Percentiles rank a stretch among this genome's conserved stretches.
phyloP scores from a whole-genome alignment of 768 basidiomycete genomes.

The Boletus sp. region DNA sequence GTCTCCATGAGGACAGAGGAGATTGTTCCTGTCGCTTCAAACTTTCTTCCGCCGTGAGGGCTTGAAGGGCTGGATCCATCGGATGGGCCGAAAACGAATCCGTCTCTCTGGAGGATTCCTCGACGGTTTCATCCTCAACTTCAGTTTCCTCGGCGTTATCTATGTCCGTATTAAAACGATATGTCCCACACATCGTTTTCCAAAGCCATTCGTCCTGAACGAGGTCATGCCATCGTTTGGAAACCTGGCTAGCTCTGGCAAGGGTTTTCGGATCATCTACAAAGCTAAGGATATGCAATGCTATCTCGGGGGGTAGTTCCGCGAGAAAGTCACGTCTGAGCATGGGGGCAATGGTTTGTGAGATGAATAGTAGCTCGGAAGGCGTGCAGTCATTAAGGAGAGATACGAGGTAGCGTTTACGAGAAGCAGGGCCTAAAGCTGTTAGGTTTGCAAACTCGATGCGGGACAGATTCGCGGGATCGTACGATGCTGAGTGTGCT shows the following conservation, averaged over 20 bases:
- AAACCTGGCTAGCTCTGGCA: conserved; percentile 66
- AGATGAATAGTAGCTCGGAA: conserved; percentile 64
- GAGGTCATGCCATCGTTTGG: conserved; percentile 66
- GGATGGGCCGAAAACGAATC: conserved; percentile 34
- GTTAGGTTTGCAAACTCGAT: conserved; percentile 33
- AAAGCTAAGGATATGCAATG: conserved; percentile 71
- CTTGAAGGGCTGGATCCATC: conserved; percentile 43
- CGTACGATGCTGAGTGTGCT: conserved; percentile 10
- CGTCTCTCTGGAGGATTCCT: conserved; percentile 36
- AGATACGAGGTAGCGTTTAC: conserved; percentile 51
- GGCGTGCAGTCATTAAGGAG: conserved; percentile 55
- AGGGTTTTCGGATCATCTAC: conserved; percentile 75
- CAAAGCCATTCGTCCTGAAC: conserved; percentile 77
- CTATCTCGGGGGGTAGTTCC: conserved; percentile 68
- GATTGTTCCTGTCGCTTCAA: conserved; percentile 29
- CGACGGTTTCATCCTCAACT: conserved; percentile 24
- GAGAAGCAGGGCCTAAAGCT: conserved; percentile 38
- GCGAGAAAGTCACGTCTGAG: conserved; percentile 60
- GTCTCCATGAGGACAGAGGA: conserved; percentile 26
- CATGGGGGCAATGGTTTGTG: conserved; percentile 59
- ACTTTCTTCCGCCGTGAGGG: conserved; percentile 33
- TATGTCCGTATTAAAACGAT: conserved; percentile 43
- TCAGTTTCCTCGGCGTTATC: conserved; percentile 23
- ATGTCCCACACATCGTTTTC: conserved; percentile 67
- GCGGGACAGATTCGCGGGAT: conserved; percentile 28